Evolutionary conservation across 129 eudicot genomes (phyloP), one percentile per base, ranked within the genome.

Genomic region (Flaveria brownii): DNA sequence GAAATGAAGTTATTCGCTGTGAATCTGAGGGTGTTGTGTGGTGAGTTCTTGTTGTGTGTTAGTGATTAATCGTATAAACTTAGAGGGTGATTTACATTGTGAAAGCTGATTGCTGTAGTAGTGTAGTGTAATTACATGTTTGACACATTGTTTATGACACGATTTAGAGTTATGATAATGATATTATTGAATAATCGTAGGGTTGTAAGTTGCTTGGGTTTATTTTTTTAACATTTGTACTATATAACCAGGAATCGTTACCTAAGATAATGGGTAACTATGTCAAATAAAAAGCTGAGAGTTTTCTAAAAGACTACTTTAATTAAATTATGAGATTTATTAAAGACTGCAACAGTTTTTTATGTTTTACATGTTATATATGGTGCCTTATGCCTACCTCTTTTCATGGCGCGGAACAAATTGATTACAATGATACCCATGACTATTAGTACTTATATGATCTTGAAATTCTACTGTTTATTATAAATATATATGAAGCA

Each of bases 1-100:
- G 22, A 23, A 75, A 0, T 47, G 2, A 16, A n/a, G 39, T 2
- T 64, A 10, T 75, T 33, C 16, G 23, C 42, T 64, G 13, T 30
- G 55, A 41, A 22, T 73, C 17, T 22, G 20, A 56, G 46, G 68
- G 22, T 22, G 10, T 36, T 22, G 25, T 56, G 2, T 73, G 52
- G 3, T 23, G 55, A 39, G 41, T 45, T 73, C 23, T 14, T 57
- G 68, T 56, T 33, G 68, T 20, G 68, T 73, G 25, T 56, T 73
- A 18, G 42, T 41, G 69, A 56, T 14, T 59, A 57, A 56, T 72
- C 17, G 52, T 72, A 16, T 72, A 23, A 71, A 30, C 9, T 70
- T 2, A 14, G 7, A 15, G 9, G 66, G 12, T 39, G 8, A 12
- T 56, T 73, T 10, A 55, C 3, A 23, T 5, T 17, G 41, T 1